These are phyloP conservation scores for Rhodotorula babjevae DNA, from an alignment of 768 basidiomycete genomes.

Conservation along the genomic window DNA sequence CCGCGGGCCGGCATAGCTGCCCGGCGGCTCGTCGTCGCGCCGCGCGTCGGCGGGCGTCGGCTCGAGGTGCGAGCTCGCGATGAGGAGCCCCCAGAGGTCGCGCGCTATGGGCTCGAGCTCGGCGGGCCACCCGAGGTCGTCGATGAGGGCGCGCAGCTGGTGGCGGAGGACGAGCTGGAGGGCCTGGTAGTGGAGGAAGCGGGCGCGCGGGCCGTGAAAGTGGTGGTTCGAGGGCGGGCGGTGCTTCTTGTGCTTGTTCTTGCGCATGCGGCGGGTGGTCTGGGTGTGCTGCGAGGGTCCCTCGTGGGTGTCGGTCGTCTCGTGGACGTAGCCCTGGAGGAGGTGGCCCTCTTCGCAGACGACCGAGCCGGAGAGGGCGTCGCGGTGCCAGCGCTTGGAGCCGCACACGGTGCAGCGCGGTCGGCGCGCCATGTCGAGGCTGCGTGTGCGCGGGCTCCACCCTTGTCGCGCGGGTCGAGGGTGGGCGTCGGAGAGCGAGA, in stretches of 20 bases:
- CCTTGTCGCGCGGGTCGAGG: too few species aligned
- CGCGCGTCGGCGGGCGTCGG: conserved; percentile 23
- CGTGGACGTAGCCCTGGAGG: conserved; percentile 34
- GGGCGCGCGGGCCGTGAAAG: conserved; percentile 27
- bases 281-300: conserved; percentile 17
- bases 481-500: too few species aligned
- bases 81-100: conserved; percentile 29
- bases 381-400: conserved; percentile 29
- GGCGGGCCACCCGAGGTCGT: conserved; percentile 32
- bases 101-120: conserved; percentile 30
- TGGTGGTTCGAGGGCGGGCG: conserved; percentile 5
- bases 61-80: conserved; percentile 5
- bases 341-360: conserved; percentile 40
- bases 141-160: conserved; percentile 28
- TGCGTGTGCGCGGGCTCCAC: too few species aligned
- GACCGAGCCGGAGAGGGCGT: conserved; percentile 29
- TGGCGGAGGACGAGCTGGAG: conserved; percentile 36
- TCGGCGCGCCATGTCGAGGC: conserved; percentile 1
- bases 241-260: conserved; percentile 8
- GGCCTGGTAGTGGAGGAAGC: conserved; percentile 29
- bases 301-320: conserved; percentile 34
- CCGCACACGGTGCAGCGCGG: conserved; percentile 35
- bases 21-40: conserved; percentile 17
- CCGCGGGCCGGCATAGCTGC: conserved; percentile 31
- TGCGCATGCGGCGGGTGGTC: conserved; percentile 23